These are phyloP conservation scores for Punctularia strigosozonata DNA, from an alignment of 768 basidiomycete species.

Conservation along the genomic window DNA sequence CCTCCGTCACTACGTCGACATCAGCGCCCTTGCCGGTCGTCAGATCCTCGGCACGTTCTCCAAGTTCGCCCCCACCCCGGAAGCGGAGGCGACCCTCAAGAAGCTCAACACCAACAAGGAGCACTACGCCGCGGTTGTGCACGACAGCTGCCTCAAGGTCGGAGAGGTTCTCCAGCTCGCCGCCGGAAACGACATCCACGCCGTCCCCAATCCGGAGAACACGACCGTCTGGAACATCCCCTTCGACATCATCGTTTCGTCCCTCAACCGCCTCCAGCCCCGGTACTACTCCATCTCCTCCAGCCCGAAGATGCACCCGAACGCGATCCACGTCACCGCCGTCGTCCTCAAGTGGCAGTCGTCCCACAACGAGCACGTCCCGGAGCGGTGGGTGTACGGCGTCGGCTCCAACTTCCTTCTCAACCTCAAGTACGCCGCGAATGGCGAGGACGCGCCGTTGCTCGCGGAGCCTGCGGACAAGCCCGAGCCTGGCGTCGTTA, in stretches of 20 bases:
- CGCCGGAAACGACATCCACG: slow-evolving; percentile 62
- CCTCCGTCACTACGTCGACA: slow-evolving; percentile 94
- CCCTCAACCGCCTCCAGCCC: slow-evolving; percentile 88
- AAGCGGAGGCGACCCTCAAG: slow-evolving; percentile 64
- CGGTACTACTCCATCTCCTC: slow-evolving; percentile 99
- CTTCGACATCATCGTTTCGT: slow-evolving; percentile 93
- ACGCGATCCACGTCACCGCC: slow-evolving; percentile 84
- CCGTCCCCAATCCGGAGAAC: slow-evolving; percentile 50
- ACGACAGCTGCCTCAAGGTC: slow-evolving; percentile 78
- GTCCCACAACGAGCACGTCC: slow-evolving; percentile 35
- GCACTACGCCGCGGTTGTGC: slow-evolving; percentile 65
- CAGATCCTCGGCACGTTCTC: slow-evolving; percentile 83
- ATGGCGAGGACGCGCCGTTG: slow-evolving; percentile 41
- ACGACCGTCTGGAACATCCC: slow-evolving; percentile 86
- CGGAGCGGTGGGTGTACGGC: slow-evolving; percentile 68
- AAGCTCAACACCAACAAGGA: slow-evolving; percentile 82
- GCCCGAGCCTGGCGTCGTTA: slow-evolving; percentile 25
- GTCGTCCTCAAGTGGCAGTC: slow-evolving; percentile 93
- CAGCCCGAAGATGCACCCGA: slow-evolving; percentile 85
- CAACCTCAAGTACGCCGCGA: slow-evolving; percentile 74
- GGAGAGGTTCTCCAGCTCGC: slow-evolving; percentile 90
- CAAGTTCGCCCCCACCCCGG: slow-evolving; percentile 76
- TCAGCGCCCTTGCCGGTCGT: slow-evolving; percentile 88
- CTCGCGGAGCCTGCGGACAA: slow-evolving; percentile 20
- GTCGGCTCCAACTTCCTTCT: slow-evolving; percentile 92